These are phyloP conservation scores for Termitomyces sp. DNA, from an alignment of 768 basidiomycete genomes.

Conservation along the genomic window DNA sequence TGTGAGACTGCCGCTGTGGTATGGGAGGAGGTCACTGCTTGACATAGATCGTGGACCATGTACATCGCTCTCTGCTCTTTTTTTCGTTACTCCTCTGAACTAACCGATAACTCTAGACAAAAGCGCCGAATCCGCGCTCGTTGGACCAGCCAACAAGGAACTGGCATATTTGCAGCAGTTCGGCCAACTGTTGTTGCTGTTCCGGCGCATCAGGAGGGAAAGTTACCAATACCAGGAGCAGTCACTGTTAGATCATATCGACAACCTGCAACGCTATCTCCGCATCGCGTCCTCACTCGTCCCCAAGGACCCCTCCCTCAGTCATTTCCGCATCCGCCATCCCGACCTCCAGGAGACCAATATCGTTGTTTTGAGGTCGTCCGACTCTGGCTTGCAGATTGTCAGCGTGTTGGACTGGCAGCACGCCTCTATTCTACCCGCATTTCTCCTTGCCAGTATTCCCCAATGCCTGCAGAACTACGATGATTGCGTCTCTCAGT, in stretches of 20 bases:
- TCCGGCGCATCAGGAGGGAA: slow-evolving; percentile 37
- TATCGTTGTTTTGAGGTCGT: slow-evolving; percentile 42
- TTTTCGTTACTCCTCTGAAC: slow-evolving; percentile 13
- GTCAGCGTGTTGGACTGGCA: slow-evolving; percentile 46
- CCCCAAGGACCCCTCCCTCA: slow-evolving; percentile 32
- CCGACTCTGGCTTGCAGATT: slow-evolving; percentile 34
- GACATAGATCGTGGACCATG: not conserved
- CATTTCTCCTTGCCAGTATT: slow-evolving; percentile 45
- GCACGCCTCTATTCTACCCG: slow-evolving; percentile 49
- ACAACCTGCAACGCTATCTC: slow-evolving; percentile 47
- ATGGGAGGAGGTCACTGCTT: slow-evolving; percentile 10
- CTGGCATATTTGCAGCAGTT: slow-evolving; percentile 43
- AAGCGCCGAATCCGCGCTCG: slow-evolving; percentile 38
- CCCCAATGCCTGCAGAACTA: slow-evolving; percentile 44
- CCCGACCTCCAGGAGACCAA: slow-evolving; percentile 49
- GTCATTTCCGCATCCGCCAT: slow-evolving; percentile 48
- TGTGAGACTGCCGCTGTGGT: too few relatives aligned
- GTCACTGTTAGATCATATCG: slow-evolving; percentile 17
- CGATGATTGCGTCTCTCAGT: slow-evolving; percentile 33
- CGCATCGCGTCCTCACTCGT: slow-evolving; percentile 44
- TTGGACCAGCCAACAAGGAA: slow-evolving; percentile 26
- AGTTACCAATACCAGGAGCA: slow-evolving; percentile 40
- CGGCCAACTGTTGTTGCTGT: slow-evolving; percentile 43
- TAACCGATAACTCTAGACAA: slow-evolving; percentile 35
- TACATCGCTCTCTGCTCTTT: not conserved